Percentiles rank a stretch among this genome's conserved stretches.
phyloP scores from a whole-genome alignment of 1,284 basidiomycete species.

The Uromyces viciae-fabae region DNA sequence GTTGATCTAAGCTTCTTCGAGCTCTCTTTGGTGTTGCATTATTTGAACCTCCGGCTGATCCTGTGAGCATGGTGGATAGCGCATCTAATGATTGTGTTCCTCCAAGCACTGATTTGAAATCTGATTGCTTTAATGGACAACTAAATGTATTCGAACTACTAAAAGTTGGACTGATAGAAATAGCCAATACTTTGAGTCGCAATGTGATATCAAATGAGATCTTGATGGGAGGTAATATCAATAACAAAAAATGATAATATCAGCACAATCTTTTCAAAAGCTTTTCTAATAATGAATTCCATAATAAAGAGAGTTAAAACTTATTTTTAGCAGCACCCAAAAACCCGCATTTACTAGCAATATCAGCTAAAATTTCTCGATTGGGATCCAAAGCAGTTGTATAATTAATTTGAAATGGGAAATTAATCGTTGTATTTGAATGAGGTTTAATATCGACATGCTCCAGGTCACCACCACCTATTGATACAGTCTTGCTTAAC shows the following conservation, averaged over 20 bases:
- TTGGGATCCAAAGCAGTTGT: slow-evolving; percentile 48
- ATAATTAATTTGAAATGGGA: slow-evolving; percentile 48
- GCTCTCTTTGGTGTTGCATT: no score
- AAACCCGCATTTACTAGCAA: slow-evolving; percentile 52
- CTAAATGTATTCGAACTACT: slow-evolving; percentile 29
- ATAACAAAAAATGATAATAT: not conserved
- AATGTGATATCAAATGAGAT: slow-evolving; percentile 52
- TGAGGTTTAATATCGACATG: slow-evolving; percentile 25
- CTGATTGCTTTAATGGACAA: slow-evolving; percentile 33
- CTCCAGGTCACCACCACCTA: slow-evolving; percentile 25
- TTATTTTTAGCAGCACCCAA: slow-evolving; percentile 40
- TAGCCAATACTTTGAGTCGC: slow-evolving; percentile 49
- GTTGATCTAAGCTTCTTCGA: no score
- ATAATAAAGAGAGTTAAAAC: slow-evolving; percentile 1
- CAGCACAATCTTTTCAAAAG: no score
- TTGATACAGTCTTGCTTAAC: slow-evolving; percentile 17
- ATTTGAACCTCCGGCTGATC: slow-evolving; percentile 29
- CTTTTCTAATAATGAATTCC: not conserved
- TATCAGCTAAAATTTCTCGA: slow-evolving; percentile 50
- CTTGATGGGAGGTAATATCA: slow-evolving; percentile 46
- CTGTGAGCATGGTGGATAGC: slow-evolving; percentile 49
- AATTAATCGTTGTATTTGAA: slow-evolving; percentile 49
- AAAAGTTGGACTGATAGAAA: slow-evolving; percentile 49
- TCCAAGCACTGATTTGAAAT: slow-evolving; percentile 4
- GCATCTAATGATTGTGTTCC: slow-evolving; percentile 47